Percentiles rank a stretch among this genome's conserved stretches.
These are phyloP conservation scores for Boechera retrofracta DNA, from an alignment of 345 rosid genomes.

Conservation along the genomic window DNA sequence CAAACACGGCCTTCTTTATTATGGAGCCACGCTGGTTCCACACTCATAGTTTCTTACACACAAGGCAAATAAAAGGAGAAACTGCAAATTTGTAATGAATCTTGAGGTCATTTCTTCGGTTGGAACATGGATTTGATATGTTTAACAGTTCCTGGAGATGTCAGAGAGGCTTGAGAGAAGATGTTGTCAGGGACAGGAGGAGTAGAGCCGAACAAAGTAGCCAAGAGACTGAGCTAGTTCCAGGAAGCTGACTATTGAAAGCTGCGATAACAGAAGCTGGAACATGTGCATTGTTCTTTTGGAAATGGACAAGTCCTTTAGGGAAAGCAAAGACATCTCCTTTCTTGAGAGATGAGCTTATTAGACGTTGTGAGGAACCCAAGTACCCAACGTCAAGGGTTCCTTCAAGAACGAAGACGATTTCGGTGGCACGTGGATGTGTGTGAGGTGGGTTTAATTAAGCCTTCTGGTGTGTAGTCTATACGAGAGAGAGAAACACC, in stretches of 20 bases:
- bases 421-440: slow-evolving; percentile 69
- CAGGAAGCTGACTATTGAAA: slow-evolving; percentile 69
- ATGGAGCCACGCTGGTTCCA: no score
- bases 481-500: slow-evolving; percentile 68
- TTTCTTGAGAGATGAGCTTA: slow-evolving; percentile 52
- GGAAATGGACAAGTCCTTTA: slow-evolving; percentile 64
- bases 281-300: slow-evolving; percentile 53
- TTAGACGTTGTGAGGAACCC: slow-evolving; percentile 63
- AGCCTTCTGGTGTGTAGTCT: slow-evolving; percentile 63
- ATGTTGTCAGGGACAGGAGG: slow-evolving; percentile 60
- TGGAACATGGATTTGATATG: slow-evolving; percentile 56
- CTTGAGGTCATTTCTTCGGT: slow-evolving; percentile 46
- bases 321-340: slow-evolving; percentile 73
- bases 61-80: not conserved
- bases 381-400: slow-evolving; percentile 62
- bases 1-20: no score
- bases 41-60: not conserved
- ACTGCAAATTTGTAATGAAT: not conserved
- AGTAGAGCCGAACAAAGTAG: slow-evolving; percentile 49
- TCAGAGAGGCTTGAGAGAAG: slow-evolving; percentile 58
- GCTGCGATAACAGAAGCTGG: slow-evolving; percentile 57
- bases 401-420: slow-evolving; percentile 62
- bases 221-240: slow-evolving; percentile 61
- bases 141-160: slow-evolving; percentile 44
- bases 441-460: slow-evolving; percentile 78